Conservation (phyloP, 2,329 filamentous ascomycete species). For the Cercospora sp. region DNA sequence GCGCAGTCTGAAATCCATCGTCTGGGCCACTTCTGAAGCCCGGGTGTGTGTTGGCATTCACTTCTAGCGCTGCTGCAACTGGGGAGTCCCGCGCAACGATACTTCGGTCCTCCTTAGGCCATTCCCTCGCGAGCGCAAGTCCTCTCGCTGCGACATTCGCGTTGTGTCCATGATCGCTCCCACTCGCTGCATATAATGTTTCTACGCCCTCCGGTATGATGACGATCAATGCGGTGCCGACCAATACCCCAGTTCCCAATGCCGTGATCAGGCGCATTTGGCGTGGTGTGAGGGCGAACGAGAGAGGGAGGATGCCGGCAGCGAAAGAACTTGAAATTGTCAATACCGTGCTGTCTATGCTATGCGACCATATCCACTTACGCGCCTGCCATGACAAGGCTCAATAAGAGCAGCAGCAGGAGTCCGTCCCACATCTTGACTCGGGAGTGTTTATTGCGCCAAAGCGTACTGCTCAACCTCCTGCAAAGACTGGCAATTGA, state of each 20-base stretch:
- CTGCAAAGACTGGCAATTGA: neutral
- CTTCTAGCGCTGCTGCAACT: conserved; percentile 3
- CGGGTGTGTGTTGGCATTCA: conserved; percentile 14
- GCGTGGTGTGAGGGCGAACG: conserved; percentile 81
- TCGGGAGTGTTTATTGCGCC: conserved; percentile 2
- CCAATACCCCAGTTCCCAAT: conserved; percentile 88
- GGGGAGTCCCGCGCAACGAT: neutral
- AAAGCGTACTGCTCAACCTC: neutral
- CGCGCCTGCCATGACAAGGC: conserved; percentile 66
- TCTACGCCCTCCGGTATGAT: conserved; percentile 97
- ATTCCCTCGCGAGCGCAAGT: neutral
- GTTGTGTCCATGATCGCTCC: conserved; percentile 26
- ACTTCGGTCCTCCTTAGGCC: neutral
- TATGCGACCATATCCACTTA: conserved; percentile 44
- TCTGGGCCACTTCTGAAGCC: conserved; percentile 35
- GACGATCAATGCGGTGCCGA: conserved; percentile 92
- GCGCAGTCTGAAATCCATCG: conserved; percentile 29
- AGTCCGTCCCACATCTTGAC: conserved; percentile 60
- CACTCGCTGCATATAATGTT: conserved; percentile 68
- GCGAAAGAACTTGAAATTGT: conserved; percentile 75
- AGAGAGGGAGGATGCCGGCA: conserved; percentile 85
- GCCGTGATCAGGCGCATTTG: conserved; percentile 88
- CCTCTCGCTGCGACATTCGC: conserved; percentile 7
- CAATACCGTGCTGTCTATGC: conserved; percentile 12
- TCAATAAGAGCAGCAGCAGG: conserved; percentile 64